Evolutionary conservation across 75 land plant genomes (phyloP).

Genomic region (Selaginella moellendorffii): DNA sequence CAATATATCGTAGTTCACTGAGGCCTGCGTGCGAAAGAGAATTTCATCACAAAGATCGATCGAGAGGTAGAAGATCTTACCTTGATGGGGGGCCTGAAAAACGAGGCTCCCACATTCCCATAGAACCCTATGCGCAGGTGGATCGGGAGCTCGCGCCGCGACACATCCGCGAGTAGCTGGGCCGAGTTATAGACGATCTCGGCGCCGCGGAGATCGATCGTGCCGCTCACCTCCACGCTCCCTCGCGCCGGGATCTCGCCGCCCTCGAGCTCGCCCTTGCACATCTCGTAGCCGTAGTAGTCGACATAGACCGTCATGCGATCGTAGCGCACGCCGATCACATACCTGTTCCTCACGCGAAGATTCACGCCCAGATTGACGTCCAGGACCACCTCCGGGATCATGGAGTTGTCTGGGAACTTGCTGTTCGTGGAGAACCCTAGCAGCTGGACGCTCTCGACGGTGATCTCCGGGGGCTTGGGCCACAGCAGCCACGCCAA

Average conservation of each 20-base stretch:
- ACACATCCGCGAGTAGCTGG: slow-evolving; percentile 14
- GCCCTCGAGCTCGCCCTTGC: slow-evolving; percentile 15
- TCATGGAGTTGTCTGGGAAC: slow-evolving; percentile 8
- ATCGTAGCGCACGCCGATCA: slow-evolving; percentile 21
- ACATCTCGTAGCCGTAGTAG: slow-evolving; percentile 17
- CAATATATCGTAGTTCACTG: slow-evolving; percentile 17
- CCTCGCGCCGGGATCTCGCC: slow-evolving; percentile 13
- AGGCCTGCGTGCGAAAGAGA: slow-evolving; percentile 15
- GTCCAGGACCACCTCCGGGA: slow-evolving; percentile 20
- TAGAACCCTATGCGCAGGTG: slow-evolving; percentile 12
- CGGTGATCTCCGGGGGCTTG: not conserved
- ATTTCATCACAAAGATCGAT: not conserved
- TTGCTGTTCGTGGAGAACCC: not conserved
- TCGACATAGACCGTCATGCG: slow-evolving; percentile 10
- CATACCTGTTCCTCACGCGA: slow-evolving; percentile 17
- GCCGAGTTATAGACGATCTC: slow-evolving; percentile 13
- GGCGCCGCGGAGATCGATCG: slow-evolving; percentile 13
- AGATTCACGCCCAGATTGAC: slow-evolving; percentile 15
- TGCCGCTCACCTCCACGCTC: slow-evolving; percentile 10
- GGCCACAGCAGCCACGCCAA: not conserved
- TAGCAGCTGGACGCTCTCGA: not conserved
- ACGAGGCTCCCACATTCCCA: slow-evolving; percentile 15
- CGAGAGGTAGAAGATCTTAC: slow-evolving; percentile 18
- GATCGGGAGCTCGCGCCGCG: slow-evolving; percentile 15
- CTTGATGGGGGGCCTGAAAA: slow-evolving; percentile 18